Evolutionary conservation across 192 early-diverging fungal genomes (phyloP).

Genomic region (Coemansia sp.): DNA sequence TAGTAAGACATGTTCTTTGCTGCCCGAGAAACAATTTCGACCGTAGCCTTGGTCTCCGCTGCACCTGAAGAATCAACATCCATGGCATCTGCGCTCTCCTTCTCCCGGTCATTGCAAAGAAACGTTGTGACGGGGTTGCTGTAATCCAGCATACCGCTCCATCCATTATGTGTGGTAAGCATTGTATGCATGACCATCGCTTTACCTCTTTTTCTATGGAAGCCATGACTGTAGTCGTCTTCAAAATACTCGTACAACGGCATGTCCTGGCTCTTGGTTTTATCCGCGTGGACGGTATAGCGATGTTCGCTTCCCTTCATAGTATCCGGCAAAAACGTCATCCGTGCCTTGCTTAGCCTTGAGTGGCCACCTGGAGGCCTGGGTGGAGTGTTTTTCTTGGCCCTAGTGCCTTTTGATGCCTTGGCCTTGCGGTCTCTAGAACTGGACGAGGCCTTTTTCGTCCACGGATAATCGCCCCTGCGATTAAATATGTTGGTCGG

Average conservation of each 20-base stretch:
- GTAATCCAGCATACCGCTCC: slow-evolving; percentile 15
- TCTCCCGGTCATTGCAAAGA: not conserved
- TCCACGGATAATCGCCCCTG: not conserved
- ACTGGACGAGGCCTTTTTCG: not conserved
- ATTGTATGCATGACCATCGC: not conserved
- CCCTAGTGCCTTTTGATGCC: not conserved
- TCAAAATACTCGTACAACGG: slow-evolving; percentile 13
- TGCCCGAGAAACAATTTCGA: not conserved
- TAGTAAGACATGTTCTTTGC: slow-evolving; percentile 4
- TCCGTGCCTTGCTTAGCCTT: not conserved
- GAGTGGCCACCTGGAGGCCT: not conserved
- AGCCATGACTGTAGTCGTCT: slow-evolving; percentile 12
- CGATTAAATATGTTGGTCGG: not conserved
- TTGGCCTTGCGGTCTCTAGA: not conserved
- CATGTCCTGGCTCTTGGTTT: not conserved
- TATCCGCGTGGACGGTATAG: not conserved
- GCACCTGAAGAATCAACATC: not conserved
- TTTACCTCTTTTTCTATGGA: not conserved
- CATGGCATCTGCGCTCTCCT: not conserved
- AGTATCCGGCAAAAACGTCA: slow-evolving; percentile 25
- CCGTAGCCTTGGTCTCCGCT: not conserved
- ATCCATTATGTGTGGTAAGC: slow-evolving; percentile 28
- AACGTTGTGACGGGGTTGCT: slow-evolving; percentile 15
- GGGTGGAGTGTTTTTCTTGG: not conserved
- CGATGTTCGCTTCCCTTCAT: slow-evolving; percentile 12